Conservation (phyloP, 2,329 filamentous ascomycete genomes). For the Talaromyces verruculosus region DNA sequence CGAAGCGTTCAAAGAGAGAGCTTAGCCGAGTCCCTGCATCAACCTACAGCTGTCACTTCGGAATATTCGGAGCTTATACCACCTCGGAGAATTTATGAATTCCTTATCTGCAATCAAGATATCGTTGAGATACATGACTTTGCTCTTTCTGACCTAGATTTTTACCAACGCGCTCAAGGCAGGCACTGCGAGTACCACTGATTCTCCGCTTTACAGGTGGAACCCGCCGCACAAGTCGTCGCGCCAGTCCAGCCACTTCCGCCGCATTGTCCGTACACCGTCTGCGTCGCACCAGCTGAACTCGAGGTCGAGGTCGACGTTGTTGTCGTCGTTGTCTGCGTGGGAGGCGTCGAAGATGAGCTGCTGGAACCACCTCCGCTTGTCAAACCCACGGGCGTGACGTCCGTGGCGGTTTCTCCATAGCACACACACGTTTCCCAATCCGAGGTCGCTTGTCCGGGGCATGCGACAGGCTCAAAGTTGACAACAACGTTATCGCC, state of each 20-base stretch:
- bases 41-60: not conserved
- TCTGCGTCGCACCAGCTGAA: conserved; percentile 19
- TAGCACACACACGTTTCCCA: conserved; percentile 31
- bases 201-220: conserved; percentile 31
- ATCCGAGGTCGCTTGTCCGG: conserved; percentile 27
- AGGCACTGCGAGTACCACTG: conserved; percentile 35
- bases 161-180: not conserved
- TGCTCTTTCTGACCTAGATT: not conserved
- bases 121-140: not conserved
- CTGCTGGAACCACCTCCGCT: not conserved
- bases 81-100: not conserved
- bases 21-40: not conserved
- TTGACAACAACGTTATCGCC: conserved; percentile 38
- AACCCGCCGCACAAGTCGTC: conserved; percentile 30
- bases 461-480: conserved; percentile 36
- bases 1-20: not conserved
- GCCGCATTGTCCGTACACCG: conserved; percentile 31
- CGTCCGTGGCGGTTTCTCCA: conserved; percentile 23
- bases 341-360: conserved; percentile 5
- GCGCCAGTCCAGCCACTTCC: conserved; percentile 32
- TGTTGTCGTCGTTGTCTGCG: not conserved
- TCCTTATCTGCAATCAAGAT: not conserved
- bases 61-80: not conserved
- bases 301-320: conserved; percentile 10
- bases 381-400: conserved; percentile 19